These are phyloP conservation scores for Erysimum cheiranthoides DNA, from an alignment of 345 rosid genomes.

Conservation along the genomic window DNA sequence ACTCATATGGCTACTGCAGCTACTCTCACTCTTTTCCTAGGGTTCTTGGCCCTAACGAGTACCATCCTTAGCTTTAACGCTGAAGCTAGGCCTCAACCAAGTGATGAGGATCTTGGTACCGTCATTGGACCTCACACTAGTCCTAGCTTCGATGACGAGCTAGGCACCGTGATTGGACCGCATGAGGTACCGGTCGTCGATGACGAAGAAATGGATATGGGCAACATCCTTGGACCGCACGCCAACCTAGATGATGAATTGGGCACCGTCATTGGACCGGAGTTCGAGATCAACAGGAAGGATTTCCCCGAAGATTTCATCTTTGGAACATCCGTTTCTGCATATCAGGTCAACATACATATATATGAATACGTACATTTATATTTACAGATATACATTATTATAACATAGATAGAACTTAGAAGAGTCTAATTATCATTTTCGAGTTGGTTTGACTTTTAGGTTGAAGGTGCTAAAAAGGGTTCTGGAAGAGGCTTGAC, in stretches of 20 bases:
- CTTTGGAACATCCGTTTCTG: constrained; percentile 46
- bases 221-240: constrained; percentile 21
- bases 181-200: background rate
- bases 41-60: constrained; percentile 28
- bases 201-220: constrained; percentile 12
- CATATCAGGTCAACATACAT: constrained; percentile 38
- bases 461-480: constrained; percentile 49
- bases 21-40: constrained; percentile 32
- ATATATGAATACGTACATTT: background rate
- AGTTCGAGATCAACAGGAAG: constrained; percentile 14
- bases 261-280: constrained; percentile 46
- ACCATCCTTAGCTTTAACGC: constrained; percentile 33
- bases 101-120: constrained; percentile 40
- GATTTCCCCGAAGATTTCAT: constrained; percentile 43
- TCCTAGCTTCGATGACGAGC: constrained; percentile 25
- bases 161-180: constrained; percentile 39
- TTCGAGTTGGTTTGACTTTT: constrained; percentile 2
- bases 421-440: background rate
- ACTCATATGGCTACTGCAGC: constrained; percentile 16
- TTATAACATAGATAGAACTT: background rate
- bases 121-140: constrained; percentile 36
- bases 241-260: constrained; percentile 30
- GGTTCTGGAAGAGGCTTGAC: constrained; percentile 47
- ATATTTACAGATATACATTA: constrained; percentile 2
- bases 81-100: constrained; percentile 45